Base-by-base conservation (phyloP, 306 rosid genomes). In the Cucumis cinereus region DNA sequence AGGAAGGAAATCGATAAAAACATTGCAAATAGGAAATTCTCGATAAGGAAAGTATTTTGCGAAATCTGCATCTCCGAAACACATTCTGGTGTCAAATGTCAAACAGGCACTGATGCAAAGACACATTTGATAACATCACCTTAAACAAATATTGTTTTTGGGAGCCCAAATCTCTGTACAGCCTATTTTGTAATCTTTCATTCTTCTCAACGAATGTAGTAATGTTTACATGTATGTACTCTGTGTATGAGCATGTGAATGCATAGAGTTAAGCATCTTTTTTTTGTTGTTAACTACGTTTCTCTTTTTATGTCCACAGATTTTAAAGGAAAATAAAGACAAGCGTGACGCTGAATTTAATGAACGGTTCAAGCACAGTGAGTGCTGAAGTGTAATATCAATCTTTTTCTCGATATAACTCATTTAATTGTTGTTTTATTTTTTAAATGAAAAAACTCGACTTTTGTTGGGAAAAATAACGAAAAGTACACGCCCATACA, bases 351-450 rank as follows among this genome's bases (percentile, higher is more conserved):
- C 97, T 0, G 97, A 94, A 79, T 94, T 94, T 77, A 91, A 84
- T 73, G 98, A 94, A 77, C 87, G 97, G 41, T 94, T 94, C 80
- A 94, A 94, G 89, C 98, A 94, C 78, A 90, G 98, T 93, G 80
- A 84, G 97, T 88, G 62, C 70, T 69, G 55, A 79, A 81, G 33
- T 28, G 53, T 71, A 79, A 60, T 73, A 38, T 80, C 13, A 36
- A 68, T 40, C 33, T 47, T 76, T 38, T 38, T 58, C 43, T 12
- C 26, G n/a, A 60, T 59, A 30, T 2, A 41, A 41, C 52, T 13
- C 40, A 20, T 33, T 35, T 40, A 30, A 57, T 75, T 75, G 36
- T 75, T 45, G 20, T 75, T 57, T n/a, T 45, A 12, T 45, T 13
- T 12, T 43, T 43, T 3, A 12, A 45, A 12, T 45, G 52, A 45